phyloP scores from a whole-genome alignment of 2,329 filamentous ascomycete genomes.

The Cladosporium austrohemisphaericum region DNA sequence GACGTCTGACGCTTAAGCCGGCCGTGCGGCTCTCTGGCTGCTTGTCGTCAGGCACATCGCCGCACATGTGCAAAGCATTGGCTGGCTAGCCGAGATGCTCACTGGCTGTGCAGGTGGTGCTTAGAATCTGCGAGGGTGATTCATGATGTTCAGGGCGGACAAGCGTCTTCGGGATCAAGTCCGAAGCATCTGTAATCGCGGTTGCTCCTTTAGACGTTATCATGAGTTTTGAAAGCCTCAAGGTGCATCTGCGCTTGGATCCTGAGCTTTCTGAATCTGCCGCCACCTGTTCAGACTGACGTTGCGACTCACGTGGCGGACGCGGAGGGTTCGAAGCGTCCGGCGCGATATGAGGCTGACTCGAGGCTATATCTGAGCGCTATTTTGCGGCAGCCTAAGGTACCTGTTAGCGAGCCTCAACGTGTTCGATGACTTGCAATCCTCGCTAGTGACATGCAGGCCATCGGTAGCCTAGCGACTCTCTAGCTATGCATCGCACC shows the following conservation, averaged over 20 bases:
- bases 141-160: background rate
- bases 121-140: constrained; percentile 3
- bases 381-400: background rate
- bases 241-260: no score
- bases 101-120: background rate
- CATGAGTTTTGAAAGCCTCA: no score
- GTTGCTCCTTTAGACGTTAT: no score
- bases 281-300: background rate
- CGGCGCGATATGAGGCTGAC: no score
- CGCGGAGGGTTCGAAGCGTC: background rate
- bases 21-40: constrained; percentile 4
- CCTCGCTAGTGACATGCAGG: background rate
- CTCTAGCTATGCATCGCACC: no score
- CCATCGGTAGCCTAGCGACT: background rate
- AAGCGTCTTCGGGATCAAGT: background rate
- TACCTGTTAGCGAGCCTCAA: background rate
- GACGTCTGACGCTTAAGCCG: constrained; percentile 11
- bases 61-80: constrained; percentile 4
- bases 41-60: constrained; percentile 10
- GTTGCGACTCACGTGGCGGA: background rate
- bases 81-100: constrained; percentile 9
- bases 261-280: no score
- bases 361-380: background rate
- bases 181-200: no score
- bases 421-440: background rate